Evolutionary conservation across 2,329 filamentous ascomycete species (phyloP).

Genomic region (Plenodomus biglobosus): DNA sequence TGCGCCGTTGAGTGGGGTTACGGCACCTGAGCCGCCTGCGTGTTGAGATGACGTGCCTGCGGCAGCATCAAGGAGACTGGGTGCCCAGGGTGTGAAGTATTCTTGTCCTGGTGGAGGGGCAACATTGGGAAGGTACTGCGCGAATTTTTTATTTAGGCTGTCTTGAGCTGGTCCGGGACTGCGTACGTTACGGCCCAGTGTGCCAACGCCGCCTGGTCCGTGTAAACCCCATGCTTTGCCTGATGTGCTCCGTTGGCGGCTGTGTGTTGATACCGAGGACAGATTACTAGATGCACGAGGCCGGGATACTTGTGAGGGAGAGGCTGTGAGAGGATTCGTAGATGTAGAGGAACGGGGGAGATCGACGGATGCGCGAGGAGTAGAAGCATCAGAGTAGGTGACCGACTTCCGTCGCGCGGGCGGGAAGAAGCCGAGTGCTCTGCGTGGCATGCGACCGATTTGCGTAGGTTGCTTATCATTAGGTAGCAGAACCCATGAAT

Average conservation of each 20-base stretch:
- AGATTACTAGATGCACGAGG: conserved; percentile 43
- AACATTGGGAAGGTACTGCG: conserved; percentile 77
- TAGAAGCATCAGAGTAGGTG: conserved; percentile 64
- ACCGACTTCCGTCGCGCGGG: conserved; percentile 84
- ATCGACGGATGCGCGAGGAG: conserved; percentile 67
- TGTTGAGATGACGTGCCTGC: conserved; percentile 30
- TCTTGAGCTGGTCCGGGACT: conserved; percentile 82
- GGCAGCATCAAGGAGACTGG: conserved; percentile 36
- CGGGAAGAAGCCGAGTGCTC: conserved; percentile 86
- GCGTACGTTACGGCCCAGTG: conserved; percentile 69
- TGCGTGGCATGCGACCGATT: conserved; percentile 79
- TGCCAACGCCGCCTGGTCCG: conserved; percentile 85
- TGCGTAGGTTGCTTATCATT: conserved; percentile 72
- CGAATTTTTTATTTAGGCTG: conserved; percentile 79
- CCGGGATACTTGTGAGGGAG: conserved; percentile 44
- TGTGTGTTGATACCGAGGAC: conserved; percentile 41
- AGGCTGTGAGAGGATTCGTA: conserved; percentile 34
- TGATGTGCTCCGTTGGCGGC: conserved; percentile 42
- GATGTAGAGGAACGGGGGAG: conserved; percentile 52
- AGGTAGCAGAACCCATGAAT: conserved; percentile 84
- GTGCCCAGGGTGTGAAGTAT: conserved; percentile 46
- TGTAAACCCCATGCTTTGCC: conserved; percentile 60
- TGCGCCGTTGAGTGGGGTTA: conserved; percentile 33
- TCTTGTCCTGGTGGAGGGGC: conserved; percentile 63
- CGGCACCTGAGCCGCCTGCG: conserved; percentile 30